phyloP scores from a whole-genome alignment of 2,329 filamentous ascomycete species.

The Aphanocladium album region DNA sequence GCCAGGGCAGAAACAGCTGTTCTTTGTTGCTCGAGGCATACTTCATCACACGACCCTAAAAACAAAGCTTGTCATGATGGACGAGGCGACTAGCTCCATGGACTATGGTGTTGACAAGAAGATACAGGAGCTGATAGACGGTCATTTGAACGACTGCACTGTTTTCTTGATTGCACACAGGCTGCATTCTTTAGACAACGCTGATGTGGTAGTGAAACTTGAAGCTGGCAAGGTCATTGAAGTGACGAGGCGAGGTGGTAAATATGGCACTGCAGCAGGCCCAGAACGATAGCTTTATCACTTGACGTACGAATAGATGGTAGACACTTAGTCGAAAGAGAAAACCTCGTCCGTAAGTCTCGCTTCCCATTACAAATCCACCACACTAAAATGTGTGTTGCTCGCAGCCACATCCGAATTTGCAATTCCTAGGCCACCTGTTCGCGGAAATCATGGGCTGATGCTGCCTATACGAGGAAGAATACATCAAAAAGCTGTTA shows the following conservation, averaged over 20 bases:
- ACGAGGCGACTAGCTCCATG: slow-evolving; percentile 4
- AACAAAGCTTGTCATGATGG: slow-evolving; percentile 2
- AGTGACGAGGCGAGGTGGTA: background rate
- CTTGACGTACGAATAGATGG: too few relatives aligned
- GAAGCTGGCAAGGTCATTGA: background rate
- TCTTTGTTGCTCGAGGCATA: background rate
- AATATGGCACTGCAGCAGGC: too few relatives aligned
- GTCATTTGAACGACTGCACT: background rate
- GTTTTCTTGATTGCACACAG: background rate
- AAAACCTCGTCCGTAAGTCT: too few relatives aligned
- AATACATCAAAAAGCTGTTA: too few relatives aligned
- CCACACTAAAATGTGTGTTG: too few relatives aligned
- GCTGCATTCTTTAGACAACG: slow-evolving; percentile 3
- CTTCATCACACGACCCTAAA: background rate
- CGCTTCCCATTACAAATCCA: too few relatives aligned
- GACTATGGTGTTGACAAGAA: background rate
- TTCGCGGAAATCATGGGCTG: too few relatives aligned
- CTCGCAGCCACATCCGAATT: too few relatives aligned
- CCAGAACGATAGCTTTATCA: too few relatives aligned
- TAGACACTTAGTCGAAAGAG: too few relatives aligned
- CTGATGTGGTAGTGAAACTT: background rate
- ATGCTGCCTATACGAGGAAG: too few relatives aligned
- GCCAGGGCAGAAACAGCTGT: background rate
- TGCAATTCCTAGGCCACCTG: too few relatives aligned
- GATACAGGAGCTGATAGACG: background rate